Conservation (phyloP, 2,329 filamentous ascomycete species). For the Xylaria sp. region DNA sequence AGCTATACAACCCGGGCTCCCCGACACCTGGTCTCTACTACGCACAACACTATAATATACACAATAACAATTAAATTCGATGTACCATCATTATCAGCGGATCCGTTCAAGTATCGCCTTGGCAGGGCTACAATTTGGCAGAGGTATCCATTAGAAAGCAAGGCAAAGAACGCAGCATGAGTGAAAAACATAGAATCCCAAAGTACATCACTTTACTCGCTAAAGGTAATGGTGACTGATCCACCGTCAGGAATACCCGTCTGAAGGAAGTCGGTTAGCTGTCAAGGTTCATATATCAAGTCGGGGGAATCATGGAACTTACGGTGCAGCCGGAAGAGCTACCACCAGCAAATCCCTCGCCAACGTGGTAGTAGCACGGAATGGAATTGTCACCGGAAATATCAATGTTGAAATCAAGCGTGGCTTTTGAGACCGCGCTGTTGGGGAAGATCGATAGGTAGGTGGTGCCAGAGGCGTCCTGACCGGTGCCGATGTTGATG, state of each 20-base stretch:
- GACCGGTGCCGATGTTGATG: conserved; percentile 83
- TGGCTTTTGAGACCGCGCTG: conserved; percentile 73
- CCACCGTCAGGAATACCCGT: conserved; percentile 56
- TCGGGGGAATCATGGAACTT: conserved; percentile 56
- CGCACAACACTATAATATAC: conserved; percentile 42
- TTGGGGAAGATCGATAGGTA: conserved; percentile 91
- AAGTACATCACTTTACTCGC: conserved; percentile 42
- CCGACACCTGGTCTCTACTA: not conserved
- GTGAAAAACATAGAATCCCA: conserved; percentile 38
- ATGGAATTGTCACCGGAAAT: conserved; percentile 72
- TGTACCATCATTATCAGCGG: conserved; percentile 41
- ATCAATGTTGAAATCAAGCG: conserved; percentile 81
- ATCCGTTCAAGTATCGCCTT: conserved; percentile 40
- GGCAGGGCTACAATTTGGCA: conserved; percentile 44
- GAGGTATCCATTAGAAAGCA: conserved; percentile 50
- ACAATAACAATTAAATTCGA: conserved; percentile 51
- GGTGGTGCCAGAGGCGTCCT: conserved; percentile 66
- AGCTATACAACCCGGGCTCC: conserved; percentile 26
- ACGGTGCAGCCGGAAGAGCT: conserved; percentile 79
- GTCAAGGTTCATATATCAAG: conserved; percentile 32
- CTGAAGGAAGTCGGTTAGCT: conserved; percentile 47
- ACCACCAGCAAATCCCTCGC: conserved; percentile 64
- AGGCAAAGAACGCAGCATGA: conserved; percentile 44
- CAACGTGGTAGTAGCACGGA: conserved; percentile 73
- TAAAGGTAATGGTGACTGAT: conserved; percentile 58